phyloP scores from a whole-genome alignment of 2,329 filamentous ascomycete genomes.

The Dactylellina parvicollis region DNA sequence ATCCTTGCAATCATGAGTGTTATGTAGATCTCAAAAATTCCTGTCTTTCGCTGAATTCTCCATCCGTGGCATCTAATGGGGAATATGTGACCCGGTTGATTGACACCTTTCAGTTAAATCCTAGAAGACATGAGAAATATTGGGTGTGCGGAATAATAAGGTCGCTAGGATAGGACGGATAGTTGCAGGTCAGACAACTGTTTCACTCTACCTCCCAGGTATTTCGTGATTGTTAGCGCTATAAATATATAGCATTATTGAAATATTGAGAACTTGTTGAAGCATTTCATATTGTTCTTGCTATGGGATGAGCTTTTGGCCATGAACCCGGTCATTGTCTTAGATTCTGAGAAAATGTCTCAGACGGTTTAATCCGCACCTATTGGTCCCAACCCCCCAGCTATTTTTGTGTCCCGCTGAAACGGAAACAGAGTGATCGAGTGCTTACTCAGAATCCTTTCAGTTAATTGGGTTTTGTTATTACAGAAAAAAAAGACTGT shows the following conservation, averaged over 20 bases:
- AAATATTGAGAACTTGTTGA: background rate
- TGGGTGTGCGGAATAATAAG: slow-evolving; percentile 5
- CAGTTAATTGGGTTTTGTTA: no score
- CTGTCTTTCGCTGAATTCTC: background rate
- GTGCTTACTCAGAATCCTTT: no score
- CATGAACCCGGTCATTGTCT: slow-evolving; percentile 23
- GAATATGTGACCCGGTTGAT: slow-evolving; percentile 15
- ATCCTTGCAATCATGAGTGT: background rate
- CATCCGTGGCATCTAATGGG: slow-evolving; percentile 7
- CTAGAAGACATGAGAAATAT: background rate
- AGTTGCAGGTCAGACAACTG: slow-evolving; percentile 37
- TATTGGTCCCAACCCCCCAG: background rate
- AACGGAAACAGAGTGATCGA: no score
- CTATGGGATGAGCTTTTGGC: background rate
- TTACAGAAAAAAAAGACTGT: no score
- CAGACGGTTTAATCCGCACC: background rate
- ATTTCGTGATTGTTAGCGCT: no score
- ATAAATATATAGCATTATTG: background rate
- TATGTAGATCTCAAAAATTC: no score
- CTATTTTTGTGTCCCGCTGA: background rate
- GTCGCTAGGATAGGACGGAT: slow-evolving; percentile 15
- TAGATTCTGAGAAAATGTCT: slow-evolving; percentile 45
- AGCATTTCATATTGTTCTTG: background rate
- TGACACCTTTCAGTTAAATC: background rate
- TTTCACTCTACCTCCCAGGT: slow-evolving; percentile 28